Conservation (phyloP, 192 early-diverging fungal genomes). For the Mortierella alpina region DNA sequence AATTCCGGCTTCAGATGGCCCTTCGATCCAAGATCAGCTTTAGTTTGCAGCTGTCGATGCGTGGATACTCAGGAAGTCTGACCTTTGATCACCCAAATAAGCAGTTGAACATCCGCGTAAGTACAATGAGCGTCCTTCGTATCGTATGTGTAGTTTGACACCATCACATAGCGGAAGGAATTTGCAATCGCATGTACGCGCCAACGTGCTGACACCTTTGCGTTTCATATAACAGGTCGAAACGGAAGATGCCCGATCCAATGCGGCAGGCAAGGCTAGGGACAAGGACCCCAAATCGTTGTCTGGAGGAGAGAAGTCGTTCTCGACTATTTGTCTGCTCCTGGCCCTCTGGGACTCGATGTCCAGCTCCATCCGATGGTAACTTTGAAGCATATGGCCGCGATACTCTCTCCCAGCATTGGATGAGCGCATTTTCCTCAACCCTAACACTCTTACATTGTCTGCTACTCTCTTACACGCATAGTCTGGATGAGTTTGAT, state of each 20-base stretch:
- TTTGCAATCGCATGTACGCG: background rate
- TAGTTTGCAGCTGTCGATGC: conserved; percentile 73
- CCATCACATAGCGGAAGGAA: background rate
- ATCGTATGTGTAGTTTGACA: background rate
- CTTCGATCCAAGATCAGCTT: conserved; percentile 81
- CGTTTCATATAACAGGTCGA: conserved; percentile 16
- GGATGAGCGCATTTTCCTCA: too few relatives aligned
- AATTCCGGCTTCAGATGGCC: conserved; percentile 82
- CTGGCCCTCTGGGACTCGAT: conserved; percentile 95
- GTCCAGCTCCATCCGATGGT: conserved; percentile 89
- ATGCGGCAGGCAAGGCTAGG: conserved; percentile 50
- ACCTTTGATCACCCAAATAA: conserved; percentile 77
- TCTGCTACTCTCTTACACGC: background rate
- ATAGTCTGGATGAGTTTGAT: conserved; percentile 96
- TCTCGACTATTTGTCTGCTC: conserved; percentile 92
- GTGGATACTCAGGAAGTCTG: conserved; percentile 87
- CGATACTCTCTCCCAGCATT: background rate
- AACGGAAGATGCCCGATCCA: conserved; percentile 55
- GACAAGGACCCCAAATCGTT: conserved; percentile 91
- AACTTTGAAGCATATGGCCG: background rate
- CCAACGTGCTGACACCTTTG: background rate
- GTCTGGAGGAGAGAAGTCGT: conserved; percentile 98
- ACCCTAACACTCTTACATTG: background rate
- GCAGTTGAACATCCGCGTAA: conserved; percentile 73
- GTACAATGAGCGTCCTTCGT: background rate